phyloP scores from a whole-genome alignment of 805 yeast species.

The Ogataea allantospora region DNA sequence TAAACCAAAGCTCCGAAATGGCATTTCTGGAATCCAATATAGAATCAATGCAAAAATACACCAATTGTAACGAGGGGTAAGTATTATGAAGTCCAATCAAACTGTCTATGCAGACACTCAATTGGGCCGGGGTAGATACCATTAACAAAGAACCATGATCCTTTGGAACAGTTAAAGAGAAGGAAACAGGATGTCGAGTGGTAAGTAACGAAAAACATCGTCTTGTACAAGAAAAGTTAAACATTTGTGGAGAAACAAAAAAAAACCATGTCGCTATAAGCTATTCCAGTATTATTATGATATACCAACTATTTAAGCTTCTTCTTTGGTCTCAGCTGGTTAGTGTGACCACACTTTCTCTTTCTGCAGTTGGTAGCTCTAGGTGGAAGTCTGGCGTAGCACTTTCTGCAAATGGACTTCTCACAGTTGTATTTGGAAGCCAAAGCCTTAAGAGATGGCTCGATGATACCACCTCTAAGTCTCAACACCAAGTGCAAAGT shows the following conservation, averaged over 20 bases:
- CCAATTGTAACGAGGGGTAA: slow-evolving; percentile 17
- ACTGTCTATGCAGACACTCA: slow-evolving; percentile 18
- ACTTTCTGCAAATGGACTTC: slow-evolving; percentile 97
- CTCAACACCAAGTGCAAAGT: slow-evolving; percentile 59
- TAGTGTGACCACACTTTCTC: slow-evolving; percentile 99
- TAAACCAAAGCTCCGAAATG: slow-evolving; percentile 30
- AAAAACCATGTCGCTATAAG: not conserved
- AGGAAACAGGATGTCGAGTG: slow-evolving; percentile 21
- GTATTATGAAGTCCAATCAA: slow-evolving; percentile 12
- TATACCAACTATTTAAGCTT: slow-evolving; percentile 82
- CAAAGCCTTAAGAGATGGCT: slow-evolving; percentile 98
- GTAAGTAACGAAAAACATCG: slow-evolving; percentile 18
- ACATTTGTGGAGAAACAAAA: not conserved
- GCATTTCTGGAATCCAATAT: slow-evolving; percentile 26
- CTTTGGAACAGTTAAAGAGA: slow-evolving; percentile 4
- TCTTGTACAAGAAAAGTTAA: slow-evolving; percentile 1
- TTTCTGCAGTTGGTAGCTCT: slow-evolving; percentile 99
- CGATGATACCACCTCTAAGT: slow-evolving; percentile 85
- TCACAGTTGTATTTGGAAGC: slow-evolving; percentile 99
- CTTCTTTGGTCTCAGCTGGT: slow-evolving; percentile 99
- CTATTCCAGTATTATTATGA: slow-evolving; percentile 12
- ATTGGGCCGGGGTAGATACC: slow-evolving; percentile 31
- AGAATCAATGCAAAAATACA: slow-evolving; percentile 31
- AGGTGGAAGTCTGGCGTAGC: slow-evolving; percentile 99
- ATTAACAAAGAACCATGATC: slow-evolving; percentile 24